Evolutionary conservation across 805 yeast species (phyloP).

Genomic region (Yarrowia deformans): DNA sequence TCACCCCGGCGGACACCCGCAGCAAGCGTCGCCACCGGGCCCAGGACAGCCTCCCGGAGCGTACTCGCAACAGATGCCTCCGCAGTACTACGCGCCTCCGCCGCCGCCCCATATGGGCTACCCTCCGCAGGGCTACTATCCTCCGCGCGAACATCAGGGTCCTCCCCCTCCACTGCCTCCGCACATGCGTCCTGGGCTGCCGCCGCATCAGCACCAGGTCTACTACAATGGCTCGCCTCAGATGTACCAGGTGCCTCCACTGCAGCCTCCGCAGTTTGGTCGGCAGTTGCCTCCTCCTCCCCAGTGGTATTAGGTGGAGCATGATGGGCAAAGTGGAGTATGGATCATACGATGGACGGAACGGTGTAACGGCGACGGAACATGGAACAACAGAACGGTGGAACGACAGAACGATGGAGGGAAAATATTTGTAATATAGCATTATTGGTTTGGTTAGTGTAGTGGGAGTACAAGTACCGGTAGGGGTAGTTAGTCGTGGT

Average conservation of each 20-base stretch:
- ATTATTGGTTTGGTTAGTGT: neutral
- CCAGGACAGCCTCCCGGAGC: conserved; percentile 19
- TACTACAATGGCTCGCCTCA: conserved; percentile 32
- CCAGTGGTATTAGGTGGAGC: conserved; percentile 2
- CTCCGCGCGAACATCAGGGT: conserved; percentile 25
- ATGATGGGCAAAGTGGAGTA: neutral
- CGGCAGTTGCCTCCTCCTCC: conserved; percentile 37
- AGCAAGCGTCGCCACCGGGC: conserved; percentile 3
- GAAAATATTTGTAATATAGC: conserved; percentile 14
- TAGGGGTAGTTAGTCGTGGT: no score
- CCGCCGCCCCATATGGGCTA: conserved; percentile 33
- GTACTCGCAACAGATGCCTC: conserved; percentile 22
- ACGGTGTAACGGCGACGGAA: no score
- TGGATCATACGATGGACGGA: neutral
- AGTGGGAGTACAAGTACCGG: no score
- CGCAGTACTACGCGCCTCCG: conserved; percentile 32
- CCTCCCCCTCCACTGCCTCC: conserved; percentile 21
- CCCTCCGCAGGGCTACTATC: conserved; percentile 33
- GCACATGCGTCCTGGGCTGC: conserved; percentile 26
- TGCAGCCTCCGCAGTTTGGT: conserved; percentile 28
- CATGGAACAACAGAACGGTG: no score
- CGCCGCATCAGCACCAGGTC: conserved; percentile 23
- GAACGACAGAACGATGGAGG: no score
- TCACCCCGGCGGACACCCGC: conserved; percentile 21
- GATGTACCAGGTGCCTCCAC: conserved; percentile 32